phyloP scores from a whole-genome alignment of 257 asterid species.

The Ilex asprella region DNA sequence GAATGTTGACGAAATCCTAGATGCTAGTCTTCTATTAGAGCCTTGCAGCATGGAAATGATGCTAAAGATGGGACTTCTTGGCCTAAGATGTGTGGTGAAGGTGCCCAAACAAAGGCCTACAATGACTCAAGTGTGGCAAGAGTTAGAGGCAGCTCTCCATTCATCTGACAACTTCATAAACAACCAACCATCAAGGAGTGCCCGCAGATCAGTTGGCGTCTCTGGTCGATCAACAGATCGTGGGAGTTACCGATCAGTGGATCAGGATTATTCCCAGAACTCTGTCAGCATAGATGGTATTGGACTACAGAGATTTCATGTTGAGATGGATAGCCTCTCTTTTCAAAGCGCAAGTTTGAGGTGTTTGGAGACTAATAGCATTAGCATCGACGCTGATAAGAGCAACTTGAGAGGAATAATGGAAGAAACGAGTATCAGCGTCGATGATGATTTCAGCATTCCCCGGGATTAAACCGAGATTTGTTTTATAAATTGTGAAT shows the following conservation, averaged over 20 bases:
- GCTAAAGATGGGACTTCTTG: slow-evolving; percentile 61
- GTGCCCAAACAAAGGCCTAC: slow-evolving; percentile 70
- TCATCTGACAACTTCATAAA: slow-evolving; percentile 2
- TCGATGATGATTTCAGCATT: slow-evolving; percentile 17
- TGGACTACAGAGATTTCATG: slow-evolving; percentile 52
- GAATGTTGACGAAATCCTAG: slow-evolving; percentile 46
- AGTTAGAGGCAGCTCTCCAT: slow-evolving; percentile 43
- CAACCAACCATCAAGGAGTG: slow-evolving; percentile 6
- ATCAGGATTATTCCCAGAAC: slow-evolving; percentile 26
- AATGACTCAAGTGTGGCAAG: slow-evolving; percentile 59
- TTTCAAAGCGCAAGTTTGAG: slow-evolving; percentile 51
- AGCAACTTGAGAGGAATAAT: slow-evolving; percentile 10
- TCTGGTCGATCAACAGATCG: slow-evolving; percentile 1
- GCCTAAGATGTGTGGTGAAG: slow-evolving; percentile 49
- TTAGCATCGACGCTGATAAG: slow-evolving; percentile 15
- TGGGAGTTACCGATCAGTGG: background rate
- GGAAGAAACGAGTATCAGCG: slow-evolving; percentile 22
- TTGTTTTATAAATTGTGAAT: background rate
- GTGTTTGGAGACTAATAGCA: slow-evolving; percentile 35
- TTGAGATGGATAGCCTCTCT: slow-evolving; percentile 34
- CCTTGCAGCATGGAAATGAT: slow-evolving; percentile 56
- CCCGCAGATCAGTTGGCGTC: slow-evolving; percentile 1
- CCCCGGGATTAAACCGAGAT: background rate
- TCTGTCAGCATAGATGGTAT: slow-evolving; percentile 46
- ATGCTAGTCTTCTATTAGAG: slow-evolving; percentile 45